Evolutionary conservation across 192 early-diverging fungal species (phyloP).

Genomic region (Coemansia aciculifera): DNA sequence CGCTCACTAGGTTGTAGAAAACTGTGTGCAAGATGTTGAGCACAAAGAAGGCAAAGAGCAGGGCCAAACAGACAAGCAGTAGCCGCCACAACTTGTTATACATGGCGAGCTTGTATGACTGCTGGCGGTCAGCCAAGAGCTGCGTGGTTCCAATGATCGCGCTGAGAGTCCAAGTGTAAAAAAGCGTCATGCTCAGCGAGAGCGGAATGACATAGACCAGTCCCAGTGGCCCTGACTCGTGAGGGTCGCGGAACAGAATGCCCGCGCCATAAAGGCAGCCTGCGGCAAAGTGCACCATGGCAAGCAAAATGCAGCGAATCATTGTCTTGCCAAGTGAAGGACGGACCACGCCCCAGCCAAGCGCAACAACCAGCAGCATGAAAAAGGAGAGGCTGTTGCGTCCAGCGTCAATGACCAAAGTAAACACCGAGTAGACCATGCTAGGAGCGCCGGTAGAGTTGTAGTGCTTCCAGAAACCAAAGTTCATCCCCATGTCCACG

Average conservation of each 20-base stretch:
- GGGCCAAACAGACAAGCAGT: slow-evolving; percentile 70
- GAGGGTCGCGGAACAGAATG: slow-evolving; percentile 69
- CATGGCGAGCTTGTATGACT: slow-evolving; percentile 90
- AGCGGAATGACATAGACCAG: slow-evolving; percentile 85
- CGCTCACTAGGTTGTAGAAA: slow-evolving; percentile 61
- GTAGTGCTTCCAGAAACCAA: slow-evolving; percentile 74
- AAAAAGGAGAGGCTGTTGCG: slow-evolving; percentile 94
- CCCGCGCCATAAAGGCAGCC: slow-evolving; percentile 85
- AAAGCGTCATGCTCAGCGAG: slow-evolving; percentile 85
- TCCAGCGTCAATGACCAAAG: slow-evolving; percentile 81
- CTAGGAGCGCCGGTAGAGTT: slow-evolving; percentile 64
- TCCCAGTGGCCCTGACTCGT: slow-evolving; percentile 63
- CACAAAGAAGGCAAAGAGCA: slow-evolving; percentile 78
- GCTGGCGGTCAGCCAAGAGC: slow-evolving; percentile 73
- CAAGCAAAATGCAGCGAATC: slow-evolving; percentile 78
- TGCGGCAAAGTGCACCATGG: slow-evolving; percentile 81
- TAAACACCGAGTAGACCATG: slow-evolving; percentile 67
- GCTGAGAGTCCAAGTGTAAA: slow-evolving; percentile 92
- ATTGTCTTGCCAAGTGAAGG: slow-evolving; percentile 88
- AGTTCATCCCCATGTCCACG: slow-evolving; percentile 92
- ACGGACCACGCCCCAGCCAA: slow-evolving; percentile 95
- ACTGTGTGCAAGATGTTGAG: slow-evolving; percentile 78
- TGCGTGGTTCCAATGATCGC: slow-evolving; percentile 78
- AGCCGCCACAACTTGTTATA: slow-evolving; percentile 81
- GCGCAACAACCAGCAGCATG: slow-evolving; percentile 90